Conservation (phyloP, 169 alveolate species). For the Miamiensis avidus region DNA sequence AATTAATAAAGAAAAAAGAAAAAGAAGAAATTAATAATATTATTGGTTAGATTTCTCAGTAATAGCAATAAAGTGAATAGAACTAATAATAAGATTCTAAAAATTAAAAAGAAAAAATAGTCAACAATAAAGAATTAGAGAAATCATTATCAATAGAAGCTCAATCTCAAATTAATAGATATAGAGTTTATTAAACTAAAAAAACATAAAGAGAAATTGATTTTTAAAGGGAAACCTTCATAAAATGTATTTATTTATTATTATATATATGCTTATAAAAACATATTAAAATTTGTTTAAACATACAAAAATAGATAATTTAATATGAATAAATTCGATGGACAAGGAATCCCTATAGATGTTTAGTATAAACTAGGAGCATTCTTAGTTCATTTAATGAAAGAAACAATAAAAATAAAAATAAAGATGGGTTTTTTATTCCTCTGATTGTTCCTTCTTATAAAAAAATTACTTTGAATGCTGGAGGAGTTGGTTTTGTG, state of each 20-base stretch:
- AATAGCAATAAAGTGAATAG: too few species aligned
- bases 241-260: neutral
- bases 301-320: conserved; percentile 16
- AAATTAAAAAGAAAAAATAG: too few species aligned
- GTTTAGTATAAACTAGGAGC: conserved; percentile 55
- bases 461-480: conserved; percentile 7
- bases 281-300: conserved; percentile 1
- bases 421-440: conserved; percentile 51
- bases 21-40: conserved; percentile 5
- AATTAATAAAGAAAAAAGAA: conserved; percentile 10
- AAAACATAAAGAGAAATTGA: neutral
- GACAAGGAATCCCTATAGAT: conserved; percentile 37
- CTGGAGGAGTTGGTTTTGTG: conserved; percentile 22
- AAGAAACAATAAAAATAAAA: conserved; percentile 49
- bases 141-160: neutral
- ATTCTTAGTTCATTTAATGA: conserved; percentile 56
- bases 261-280: neutral
- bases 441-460: conserved; percentile 53
- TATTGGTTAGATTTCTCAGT: neutral
- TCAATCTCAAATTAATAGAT: neutral
- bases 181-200: neutral
- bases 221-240: neutral
- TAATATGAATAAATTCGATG: conserved; percentile 17
- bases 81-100: too few species aligned
- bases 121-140: too few species aligned